Conservation (phyloP, 1,284 basidiomycete genomes). For the Leccinum pachyderme region DNA sequence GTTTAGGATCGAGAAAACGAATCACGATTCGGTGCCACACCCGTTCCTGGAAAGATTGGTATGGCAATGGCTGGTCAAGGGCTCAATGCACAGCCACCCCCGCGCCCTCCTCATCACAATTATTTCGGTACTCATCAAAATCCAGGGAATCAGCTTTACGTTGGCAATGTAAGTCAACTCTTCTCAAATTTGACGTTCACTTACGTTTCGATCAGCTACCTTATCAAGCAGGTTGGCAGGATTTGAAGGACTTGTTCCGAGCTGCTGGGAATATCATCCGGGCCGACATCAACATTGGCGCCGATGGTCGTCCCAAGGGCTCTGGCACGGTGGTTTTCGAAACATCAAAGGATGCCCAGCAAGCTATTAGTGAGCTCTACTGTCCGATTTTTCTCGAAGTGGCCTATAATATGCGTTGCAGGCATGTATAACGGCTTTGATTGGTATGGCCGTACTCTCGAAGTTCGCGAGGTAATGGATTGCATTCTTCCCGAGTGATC, state of each 20-base stretch:
- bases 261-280: constrained; percentile 91
- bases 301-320: constrained; percentile 91
- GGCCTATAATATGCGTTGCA: constrained; percentile 30
- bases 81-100: constrained; percentile 68
- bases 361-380: constrained; percentile 78
- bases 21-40: constrained; percentile 90
- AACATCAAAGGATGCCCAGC: constrained; percentile 84
- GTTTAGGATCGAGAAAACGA: constrained; percentile 92
- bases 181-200: constrained; percentile 3
- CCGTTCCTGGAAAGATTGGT: constrained; percentile 90
- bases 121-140: constrained; percentile 59
- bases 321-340: constrained; percentile 95
- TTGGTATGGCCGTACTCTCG: constrained; percentile 89
- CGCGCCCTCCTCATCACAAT: constrained; percentile 73
- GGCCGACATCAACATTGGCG: constrained; percentile 90
- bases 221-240: constrained; percentile 97
- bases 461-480: constrained; percentile 82
- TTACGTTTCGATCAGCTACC: constrained; percentile 61
- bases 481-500: background rate
- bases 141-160: constrained; percentile 87
- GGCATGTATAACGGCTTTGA: constrained; percentile 94
- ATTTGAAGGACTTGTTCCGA: constrained; percentile 96
- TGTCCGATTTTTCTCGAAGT: constrained; percentile 1
- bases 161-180: constrained; percentile 73
- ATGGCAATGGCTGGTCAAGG: constrained; percentile 86